These are phyloP conservation scores for Diophrys appendiculata DNA, from an alignment of 73 alveolate genomes.

Conservation along the genomic window DNA sequence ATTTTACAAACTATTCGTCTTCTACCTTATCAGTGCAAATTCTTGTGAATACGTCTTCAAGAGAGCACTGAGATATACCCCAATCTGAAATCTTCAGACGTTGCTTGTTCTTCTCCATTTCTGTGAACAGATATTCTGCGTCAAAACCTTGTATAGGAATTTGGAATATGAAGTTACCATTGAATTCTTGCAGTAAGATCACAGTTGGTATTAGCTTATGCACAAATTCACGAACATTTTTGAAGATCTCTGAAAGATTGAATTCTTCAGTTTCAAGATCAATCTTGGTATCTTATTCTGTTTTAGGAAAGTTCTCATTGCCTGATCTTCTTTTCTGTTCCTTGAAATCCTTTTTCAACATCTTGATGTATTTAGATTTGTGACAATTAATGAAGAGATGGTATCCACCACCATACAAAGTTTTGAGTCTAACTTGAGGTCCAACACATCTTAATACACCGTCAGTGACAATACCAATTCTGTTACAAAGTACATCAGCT, in stretches of 20 bases:
- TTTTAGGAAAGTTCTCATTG: background rate
- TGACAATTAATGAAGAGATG: slow-evolving; percentile 74
- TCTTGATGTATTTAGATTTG: slow-evolving; percentile 37
- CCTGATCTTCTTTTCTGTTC: slow-evolving; percentile 5
- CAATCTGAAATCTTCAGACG: slow-evolving; percentile 76
- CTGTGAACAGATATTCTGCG: slow-evolving; percentile 73
- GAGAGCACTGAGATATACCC: slow-evolving; percentile 87
- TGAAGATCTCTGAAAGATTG: slow-evolving; percentile 1
- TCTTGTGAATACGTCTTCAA: slow-evolving; percentile 83
- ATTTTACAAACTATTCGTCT: too few relatives aligned
- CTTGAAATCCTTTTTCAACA: background rate
- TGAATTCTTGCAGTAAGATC: slow-evolving; percentile 39
- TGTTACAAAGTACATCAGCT: slow-evolving; percentile 97
- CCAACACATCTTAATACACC: slow-evolving; percentile 92
- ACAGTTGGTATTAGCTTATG: slow-evolving; percentile 44
- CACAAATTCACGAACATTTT: slow-evolving; percentile 10
- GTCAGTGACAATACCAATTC: slow-evolving; percentile 91
- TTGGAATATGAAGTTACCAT: slow-evolving; percentile 70
- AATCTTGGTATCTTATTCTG: background rate
- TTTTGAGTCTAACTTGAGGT: slow-evolving; percentile 79
- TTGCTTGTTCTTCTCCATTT: slow-evolving; percentile 70
- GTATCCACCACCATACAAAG: slow-evolving; percentile 90
- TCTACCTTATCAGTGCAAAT: too few relatives aligned
- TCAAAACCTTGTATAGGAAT: slow-evolving; percentile 77
- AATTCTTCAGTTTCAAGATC: background rate